Conservation (phyloP, 352 stramenopile genomes). For the Phytopythium aichiense region DNA sequence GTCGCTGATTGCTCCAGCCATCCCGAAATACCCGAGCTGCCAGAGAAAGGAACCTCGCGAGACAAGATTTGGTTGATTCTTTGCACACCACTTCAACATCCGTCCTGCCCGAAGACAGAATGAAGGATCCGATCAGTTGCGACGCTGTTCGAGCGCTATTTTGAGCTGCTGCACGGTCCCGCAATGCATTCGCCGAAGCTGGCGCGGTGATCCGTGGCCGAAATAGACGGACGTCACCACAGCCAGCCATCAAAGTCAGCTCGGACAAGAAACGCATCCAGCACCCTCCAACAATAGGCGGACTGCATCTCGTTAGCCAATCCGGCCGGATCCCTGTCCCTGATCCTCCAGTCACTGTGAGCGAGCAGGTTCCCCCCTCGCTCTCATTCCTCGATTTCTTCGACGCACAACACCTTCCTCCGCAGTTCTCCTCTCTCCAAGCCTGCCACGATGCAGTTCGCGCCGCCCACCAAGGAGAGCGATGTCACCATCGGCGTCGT, state of each 20-base stretch:
- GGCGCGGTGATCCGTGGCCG: neutral
- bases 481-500: slow-evolving; percentile 41
- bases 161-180: neutral
- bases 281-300: neutral
- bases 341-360: neutral
- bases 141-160: neutral
- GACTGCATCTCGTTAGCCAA: neutral
- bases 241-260: neutral
- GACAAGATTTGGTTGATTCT: neutral
- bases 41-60: neutral
- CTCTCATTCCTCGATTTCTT: slow-evolving; percentile 29
- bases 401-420: slow-evolving; percentile 12
- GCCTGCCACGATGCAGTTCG: slow-evolving; percentile 41
- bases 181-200: neutral
- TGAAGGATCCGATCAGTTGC: neutral
- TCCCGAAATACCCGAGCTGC: neutral
- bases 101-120: neutral
- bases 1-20: too few relatives aligned
- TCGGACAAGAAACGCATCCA: neutral
- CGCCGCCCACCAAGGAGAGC: slow-evolving; percentile 44
- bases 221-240: neutral
- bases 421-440: slow-evolving; percentile 8
- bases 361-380: neutral
- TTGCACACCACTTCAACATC: neutral
- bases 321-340: neutral